Base-by-base conservation (phyloP, 352 stramenopile species). In the Phytophthora capsici region DNA sequence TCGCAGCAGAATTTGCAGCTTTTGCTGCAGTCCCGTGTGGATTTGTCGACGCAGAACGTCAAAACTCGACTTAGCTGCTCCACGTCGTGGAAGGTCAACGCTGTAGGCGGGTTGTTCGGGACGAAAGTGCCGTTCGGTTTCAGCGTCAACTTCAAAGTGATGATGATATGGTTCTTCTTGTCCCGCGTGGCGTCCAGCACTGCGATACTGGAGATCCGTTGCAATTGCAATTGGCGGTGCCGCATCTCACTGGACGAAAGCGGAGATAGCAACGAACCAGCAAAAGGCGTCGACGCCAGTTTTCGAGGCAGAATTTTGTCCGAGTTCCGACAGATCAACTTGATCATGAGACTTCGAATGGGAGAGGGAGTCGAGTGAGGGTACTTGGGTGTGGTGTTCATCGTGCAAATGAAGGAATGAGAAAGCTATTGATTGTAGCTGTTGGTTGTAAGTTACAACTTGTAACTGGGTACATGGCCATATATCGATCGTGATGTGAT, bases 141-240 rank as follows among this genome's bases (percentile, higher is more conserved):
- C 2, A 72, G 57, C 25, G 50, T 55, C 44, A 72, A 30, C 59
- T 68, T 43, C 22, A 68, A 51, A n/a, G 34, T 56, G 43, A 63
- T 47, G 22, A 68, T 23, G 13, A 72, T 22, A 17, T 72, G 41
- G 6, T 63, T 61, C 34, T 71, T 68, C 57, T 59, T 63, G 63
- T 59, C 50, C 14, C 63, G 49, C 8, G 57, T 59, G 37, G 63
- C 34, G 30, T 57, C 37, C n/a, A 72, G 44, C 36, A 72, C 63
- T 5, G 43, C 52, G 17, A 72, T 26, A 38, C 63, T 40, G 17
- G 32, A 23, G 38, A 72, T 57, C 3, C 63, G 63, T 23, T 68
- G 57, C 57, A 72, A 50, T 49, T 68, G 57, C 12, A 59, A 25
- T 22, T 17, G 57, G 14, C 63, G 57, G 5, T 47, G 34, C 9